Evolutionary conservation across 1,284 basidiomycete genomes (phyloP), one percentile per base, ranked within the genome.

Genomic region (Coniferiporia weirii): DNA sequence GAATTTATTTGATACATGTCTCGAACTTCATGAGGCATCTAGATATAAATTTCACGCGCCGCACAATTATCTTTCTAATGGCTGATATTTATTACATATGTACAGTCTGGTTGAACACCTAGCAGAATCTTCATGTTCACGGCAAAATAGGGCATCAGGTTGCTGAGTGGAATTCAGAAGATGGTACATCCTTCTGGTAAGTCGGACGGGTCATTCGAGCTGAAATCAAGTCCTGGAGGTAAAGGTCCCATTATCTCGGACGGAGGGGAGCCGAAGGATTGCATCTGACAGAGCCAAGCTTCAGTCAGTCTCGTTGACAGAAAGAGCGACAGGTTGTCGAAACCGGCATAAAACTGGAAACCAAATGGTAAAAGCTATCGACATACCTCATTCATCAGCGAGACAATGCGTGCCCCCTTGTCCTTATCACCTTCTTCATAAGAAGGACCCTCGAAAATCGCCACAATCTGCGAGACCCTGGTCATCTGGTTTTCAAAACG

Each of bases 181-280:
- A 86, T 72, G 9, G 70, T 70, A 65, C 85, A 87, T 1, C 72
- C 75, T 0, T 81, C 82, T 3, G 79, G 80, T 12, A 82, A 59
- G 52, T 81, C 73, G 5, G 85, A 82, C 50, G 82, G 66, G 0
- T 84, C 83, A 53, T 89, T 84, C 2, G 75, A 50, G 0, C 80
- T 80, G 34, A 86, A 65, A 9, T 77, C 83, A 55, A 91, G 75
- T 19, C 89, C 93, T 3, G 92, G 83, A 0, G 95, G 95, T 65
- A 98, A 79, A 4, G 91, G 87, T 1, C 95, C 96, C 84, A 97
- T 93, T 57, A 98, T 84, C 69, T 95, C 93, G 53, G 85, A 73
- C 0, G 95, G 95, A 0, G 95, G 95, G 10, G 91, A 85, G 2
- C 96, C 95, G 60, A 88, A 80, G 35, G 80, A 79, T 79, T 95